phyloP scores from a whole-genome alignment of 495 filamentous ascomycete species.

The Hypomontagnella submonticulosa region DNA sequence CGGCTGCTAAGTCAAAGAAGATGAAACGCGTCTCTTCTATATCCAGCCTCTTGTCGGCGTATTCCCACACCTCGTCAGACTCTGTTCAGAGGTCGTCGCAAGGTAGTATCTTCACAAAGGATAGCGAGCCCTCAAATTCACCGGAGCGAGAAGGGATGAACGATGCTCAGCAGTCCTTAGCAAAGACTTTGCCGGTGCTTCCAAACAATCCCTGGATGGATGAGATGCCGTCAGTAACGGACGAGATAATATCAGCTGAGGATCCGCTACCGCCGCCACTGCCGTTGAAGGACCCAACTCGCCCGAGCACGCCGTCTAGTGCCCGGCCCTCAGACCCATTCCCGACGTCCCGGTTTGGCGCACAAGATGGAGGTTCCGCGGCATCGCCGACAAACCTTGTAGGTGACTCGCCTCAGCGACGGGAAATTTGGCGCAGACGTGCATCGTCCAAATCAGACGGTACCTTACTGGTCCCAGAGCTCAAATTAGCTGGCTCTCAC shows the following conservation, averaged over 20 bases:
- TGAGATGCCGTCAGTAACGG: constrained; percentile 8
- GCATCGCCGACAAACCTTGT: constrained; percentile 24
- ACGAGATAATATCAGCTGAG: constrained; percentile 17
- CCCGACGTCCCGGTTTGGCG: constrained; percentile 1
- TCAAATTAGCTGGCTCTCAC: constrained; percentile 56
- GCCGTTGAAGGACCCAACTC: constrained; percentile 51
- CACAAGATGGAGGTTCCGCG: constrained; percentile 7
- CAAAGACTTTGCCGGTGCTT: constrained; percentile 29
- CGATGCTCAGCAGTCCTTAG: constrained; percentile 22
- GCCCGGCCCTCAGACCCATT: constrained; percentile 11
- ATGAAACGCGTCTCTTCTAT: constrained; percentile 52
- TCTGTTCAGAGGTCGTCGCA: constrained; percentile 50
- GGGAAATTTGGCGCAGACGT: constrained; percentile 57
- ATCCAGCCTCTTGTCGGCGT: constrained; percentile 59
- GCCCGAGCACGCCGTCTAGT: constrained; percentile 34
- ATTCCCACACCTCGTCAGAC: constrained; percentile 55
- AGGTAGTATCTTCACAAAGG: constrained; percentile 48
- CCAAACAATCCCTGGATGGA: constrained; percentile 41
- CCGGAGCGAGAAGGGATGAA: constrained; percentile 42
- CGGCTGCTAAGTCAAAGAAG: constrained; percentile 34
- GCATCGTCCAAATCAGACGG: constrained; percentile 57
- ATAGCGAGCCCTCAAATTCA: constrained; percentile 51
- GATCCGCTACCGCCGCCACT: constrained; percentile 50
- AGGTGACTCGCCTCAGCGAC: constrained; percentile 48
- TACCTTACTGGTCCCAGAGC: constrained; percentile 54